phyloP scores from a whole-genome alignment of 2,329 filamentous ascomycete species.

The Fusarium annulatum region DNA sequence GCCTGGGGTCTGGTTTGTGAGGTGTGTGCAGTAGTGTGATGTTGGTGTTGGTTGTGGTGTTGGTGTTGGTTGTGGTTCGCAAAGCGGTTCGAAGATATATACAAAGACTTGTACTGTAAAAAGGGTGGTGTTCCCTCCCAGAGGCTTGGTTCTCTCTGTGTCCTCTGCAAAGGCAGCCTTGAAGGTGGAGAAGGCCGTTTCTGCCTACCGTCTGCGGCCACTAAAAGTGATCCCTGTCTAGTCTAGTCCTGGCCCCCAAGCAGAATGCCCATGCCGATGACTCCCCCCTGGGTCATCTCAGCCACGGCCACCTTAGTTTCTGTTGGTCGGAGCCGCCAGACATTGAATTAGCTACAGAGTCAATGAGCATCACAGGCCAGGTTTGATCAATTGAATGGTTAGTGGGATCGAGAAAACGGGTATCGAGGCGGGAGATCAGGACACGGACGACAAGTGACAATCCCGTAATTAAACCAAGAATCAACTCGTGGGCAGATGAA shows the following conservation, averaged over 20 bases:
- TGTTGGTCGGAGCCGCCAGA: not conserved
- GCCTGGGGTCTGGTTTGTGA: conserved; percentile 31
- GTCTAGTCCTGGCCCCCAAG: conserved; percentile 15
- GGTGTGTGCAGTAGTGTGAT: conserved; percentile 2
- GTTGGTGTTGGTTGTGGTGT: not conserved
- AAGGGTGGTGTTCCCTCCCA: conserved; percentile 38
- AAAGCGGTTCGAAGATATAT: conserved; percentile 38
- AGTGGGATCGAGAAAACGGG: conserved; percentile 26
- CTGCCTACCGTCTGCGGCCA: conserved; percentile 42
- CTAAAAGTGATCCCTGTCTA: conserved; percentile 22
- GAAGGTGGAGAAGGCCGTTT: conserved; percentile 38
- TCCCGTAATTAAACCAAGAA: not conserved
- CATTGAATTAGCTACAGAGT: not conserved
- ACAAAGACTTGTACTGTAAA: conserved; percentile 1
- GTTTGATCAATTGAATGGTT: not conserved
- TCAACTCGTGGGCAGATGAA: not conserved
- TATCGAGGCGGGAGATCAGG: conserved; percentile 29
- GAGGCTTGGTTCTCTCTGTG: conserved; percentile 20
- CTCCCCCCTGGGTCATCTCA: conserved; percentile 36
- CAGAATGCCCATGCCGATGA: conserved; percentile 38
- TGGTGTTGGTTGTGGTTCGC: conserved; percentile 16
- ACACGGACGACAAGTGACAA: conserved; percentile 20
- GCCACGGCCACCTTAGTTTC: conserved; percentile 15
- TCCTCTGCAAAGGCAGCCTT: conserved; percentile 27
- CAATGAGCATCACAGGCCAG: not conserved